A percentile compares a stretch with the other conserved stretches of the same genome.
These are phyloP conservation scores for Periconia digitata DNA, from an alignment of 2,329 filamentous ascomycete species.

Conservation along the genomic window DNA sequence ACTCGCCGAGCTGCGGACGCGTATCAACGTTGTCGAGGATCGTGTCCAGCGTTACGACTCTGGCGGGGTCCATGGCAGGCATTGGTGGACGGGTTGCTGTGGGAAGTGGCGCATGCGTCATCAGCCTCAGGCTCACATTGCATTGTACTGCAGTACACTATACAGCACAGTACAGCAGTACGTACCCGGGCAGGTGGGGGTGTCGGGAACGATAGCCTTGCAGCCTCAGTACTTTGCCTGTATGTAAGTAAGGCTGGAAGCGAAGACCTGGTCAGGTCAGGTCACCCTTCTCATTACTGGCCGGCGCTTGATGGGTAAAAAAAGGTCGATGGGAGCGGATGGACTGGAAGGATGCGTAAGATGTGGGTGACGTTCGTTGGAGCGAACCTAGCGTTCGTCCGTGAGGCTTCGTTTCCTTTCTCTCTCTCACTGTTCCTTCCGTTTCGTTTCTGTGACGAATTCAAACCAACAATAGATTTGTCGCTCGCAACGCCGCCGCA, in stretches of 20 bases:
- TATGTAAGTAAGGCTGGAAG: slow-evolving; percentile 7
- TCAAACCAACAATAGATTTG: slow-evolving; percentile 6
- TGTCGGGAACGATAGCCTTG: neutral
- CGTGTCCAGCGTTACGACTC: slow-evolving; percentile 18
- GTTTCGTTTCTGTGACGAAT: slow-evolving; percentile 13
- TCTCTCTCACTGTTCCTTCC: too few relatives aligned
- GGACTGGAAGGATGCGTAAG: too few relatives aligned
- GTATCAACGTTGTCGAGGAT: slow-evolving; percentile 24
- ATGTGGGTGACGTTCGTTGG: too few relatives aligned
- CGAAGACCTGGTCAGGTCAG: neutral
- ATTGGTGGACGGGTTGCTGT: slow-evolving; percentile 10
- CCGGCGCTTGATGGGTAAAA: slow-evolving; percentile 1
- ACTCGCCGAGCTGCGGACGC: slow-evolving; percentile 22
- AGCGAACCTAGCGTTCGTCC: too few relatives aligned
- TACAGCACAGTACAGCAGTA: too few relatives aligned
- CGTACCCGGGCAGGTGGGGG: too few relatives aligned
- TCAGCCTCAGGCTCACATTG: slow-evolving; percentile 14
- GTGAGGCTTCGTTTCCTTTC: too few relatives aligned
- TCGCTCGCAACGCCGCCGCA: too few relatives aligned
- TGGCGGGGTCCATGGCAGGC: slow-evolving; percentile 6
- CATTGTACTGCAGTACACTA: neutral
- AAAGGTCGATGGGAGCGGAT: too few relatives aligned
- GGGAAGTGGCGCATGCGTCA: slow-evolving; percentile 15
- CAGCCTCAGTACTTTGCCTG: slow-evolving; percentile 5
- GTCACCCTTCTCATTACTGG: slow-evolving; percentile 2